Percentiles rank a stretch among this genome's conserved stretches.
Conservation (phyloP, 2,329 filamentous ascomycete genomes). For the Fusarium brachygibbosum region DNA sequence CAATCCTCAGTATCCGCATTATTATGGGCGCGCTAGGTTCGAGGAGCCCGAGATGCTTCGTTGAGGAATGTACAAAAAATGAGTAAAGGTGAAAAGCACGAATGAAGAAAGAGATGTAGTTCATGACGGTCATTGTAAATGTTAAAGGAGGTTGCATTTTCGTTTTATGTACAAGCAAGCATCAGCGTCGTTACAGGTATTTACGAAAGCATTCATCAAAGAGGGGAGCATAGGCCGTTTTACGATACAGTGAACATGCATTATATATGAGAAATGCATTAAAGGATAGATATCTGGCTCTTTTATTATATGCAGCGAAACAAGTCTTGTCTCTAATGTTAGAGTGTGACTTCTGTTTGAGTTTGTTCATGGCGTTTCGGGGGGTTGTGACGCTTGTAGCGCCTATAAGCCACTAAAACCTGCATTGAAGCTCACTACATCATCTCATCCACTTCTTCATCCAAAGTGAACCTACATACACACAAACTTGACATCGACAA, state of each 20-base stretch:
- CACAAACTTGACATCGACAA: background rate
- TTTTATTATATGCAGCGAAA: background rate
- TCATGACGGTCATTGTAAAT: conserved; percentile 12
- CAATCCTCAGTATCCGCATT: conserved; percentile 56
- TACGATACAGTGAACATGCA: conserved; percentile 5
- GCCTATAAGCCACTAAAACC: conserved; percentile 23
- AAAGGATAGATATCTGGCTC: conserved; percentile 20
- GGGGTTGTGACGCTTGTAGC: background rate
- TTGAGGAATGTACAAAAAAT: conserved; percentile 21
- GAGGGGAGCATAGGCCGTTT: conserved; percentile 5
- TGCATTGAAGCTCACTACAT: background rate
- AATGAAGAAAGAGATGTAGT: conserved; percentile 12
- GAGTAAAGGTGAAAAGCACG: background rate
- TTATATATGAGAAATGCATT: conserved; percentile 12
- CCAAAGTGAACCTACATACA: background rate
- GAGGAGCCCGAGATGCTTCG: conserved; percentile 55
- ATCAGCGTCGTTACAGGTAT: conserved; percentile 29
- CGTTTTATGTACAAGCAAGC: conserved; percentile 21
- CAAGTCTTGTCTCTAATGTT: background rate
- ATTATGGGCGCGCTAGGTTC: conserved; percentile 56
- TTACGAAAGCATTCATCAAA: conserved; percentile 29
- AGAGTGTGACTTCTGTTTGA: background rate
- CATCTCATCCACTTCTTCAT: conserved; percentile 31
- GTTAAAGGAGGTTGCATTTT: conserved; percentile 27
- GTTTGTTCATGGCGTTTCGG: background rate